phyloP scores from a whole-genome alignment of 2,329 filamentous ascomycete genomes.

The Calonectria montana region DNA sequence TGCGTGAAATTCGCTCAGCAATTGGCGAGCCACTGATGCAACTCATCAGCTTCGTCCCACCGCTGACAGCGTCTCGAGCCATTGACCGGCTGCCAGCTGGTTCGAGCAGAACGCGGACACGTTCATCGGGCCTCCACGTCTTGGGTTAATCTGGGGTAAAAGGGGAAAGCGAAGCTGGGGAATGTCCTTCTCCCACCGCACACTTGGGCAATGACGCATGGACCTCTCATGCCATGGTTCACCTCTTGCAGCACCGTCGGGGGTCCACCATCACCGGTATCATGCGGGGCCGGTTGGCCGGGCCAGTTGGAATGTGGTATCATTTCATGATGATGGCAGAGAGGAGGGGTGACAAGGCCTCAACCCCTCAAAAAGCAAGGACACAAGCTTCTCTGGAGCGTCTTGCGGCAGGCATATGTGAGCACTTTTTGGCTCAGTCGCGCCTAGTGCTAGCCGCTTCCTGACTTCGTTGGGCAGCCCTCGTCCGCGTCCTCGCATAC shows the following conservation, averaged over 20 bases:
- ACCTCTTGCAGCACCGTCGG: slow-evolving; percentile 1
- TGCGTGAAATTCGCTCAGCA: slow-evolving; percentile 21
- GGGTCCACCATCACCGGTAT: slow-evolving; percentile 15
- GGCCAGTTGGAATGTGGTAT: slow-evolving; percentile 5
- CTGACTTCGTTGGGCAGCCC: slow-evolving; percentile 9
- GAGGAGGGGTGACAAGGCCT: slow-evolving; percentile 11
- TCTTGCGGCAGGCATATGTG: slow-evolving; percentile 1
- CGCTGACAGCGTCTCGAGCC: slow-evolving; percentile 17
- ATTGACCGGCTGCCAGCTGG: slow-evolving; percentile 2
- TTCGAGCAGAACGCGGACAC: slow-evolving; percentile 1
- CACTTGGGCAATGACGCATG: not conserved
- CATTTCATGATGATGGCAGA: not conserved
- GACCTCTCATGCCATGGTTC: slow-evolving; percentile 5
- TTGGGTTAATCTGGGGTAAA: not conserved
- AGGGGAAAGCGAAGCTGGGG: not conserved
- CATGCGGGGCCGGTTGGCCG: slow-evolving; percentile 14
- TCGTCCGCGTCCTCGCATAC: not conserved
- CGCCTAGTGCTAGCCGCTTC: not conserved
- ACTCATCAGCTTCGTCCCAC: not conserved
- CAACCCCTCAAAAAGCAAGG: not conserved
- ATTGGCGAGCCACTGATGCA: slow-evolving; percentile 26
- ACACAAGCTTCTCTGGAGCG: not conserved
- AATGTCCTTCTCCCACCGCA: not conserved
- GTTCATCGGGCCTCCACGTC: not conserved
- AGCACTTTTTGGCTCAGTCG: not conserved